Conservation (phyloP, 164 flowering plant species). For the Stephania yunnanensis region DNA sequence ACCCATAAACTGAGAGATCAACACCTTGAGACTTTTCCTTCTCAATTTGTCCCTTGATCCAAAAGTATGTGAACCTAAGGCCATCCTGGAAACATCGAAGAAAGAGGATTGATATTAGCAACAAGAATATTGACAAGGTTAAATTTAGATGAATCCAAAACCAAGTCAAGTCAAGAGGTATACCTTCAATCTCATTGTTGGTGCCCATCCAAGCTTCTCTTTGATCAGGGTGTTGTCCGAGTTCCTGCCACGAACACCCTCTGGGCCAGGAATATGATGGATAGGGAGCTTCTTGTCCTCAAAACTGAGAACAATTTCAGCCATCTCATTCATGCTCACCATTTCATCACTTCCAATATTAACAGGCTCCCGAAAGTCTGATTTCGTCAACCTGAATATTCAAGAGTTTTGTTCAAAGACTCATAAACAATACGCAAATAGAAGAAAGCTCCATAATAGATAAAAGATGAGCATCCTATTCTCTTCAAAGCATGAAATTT, state of each 20-base stretch:
- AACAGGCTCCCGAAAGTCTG: conserved; percentile 92
- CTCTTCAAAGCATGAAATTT: neutral
- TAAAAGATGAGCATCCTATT: neutral
- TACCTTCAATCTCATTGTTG: conserved; percentile 87
- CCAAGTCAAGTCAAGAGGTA: conserved; percentile 4
- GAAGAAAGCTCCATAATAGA: neutral
- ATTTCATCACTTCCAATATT: conserved; percentile 97
- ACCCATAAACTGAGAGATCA: conserved; percentile 66
- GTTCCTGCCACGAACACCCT: conserved; percentile 93
- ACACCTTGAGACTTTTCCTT: conserved; percentile 74
- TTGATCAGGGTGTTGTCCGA: conserved; percentile 93
- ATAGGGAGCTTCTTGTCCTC: conserved; percentile 80
- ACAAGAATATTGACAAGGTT: neutral
- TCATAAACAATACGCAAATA: neutral
- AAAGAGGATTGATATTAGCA: conserved; percentile 6
- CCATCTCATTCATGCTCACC: conserved; percentile 99
- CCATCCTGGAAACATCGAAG: conserved; percentile 59
- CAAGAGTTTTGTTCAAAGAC: neutral
- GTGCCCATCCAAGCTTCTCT: conserved; percentile 98
- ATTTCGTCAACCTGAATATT: conserved; percentile 71
- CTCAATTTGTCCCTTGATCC: conserved; percentile 94
- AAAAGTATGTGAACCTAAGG: conserved; percentile 80
- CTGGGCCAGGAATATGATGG: conserved; percentile 96
- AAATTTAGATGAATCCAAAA: neutral
- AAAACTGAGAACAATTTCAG: conserved; percentile 88